Conservation (phyloP, 371 early-diverging fungal genomes). For the Gilbertella persicaria region DNA sequence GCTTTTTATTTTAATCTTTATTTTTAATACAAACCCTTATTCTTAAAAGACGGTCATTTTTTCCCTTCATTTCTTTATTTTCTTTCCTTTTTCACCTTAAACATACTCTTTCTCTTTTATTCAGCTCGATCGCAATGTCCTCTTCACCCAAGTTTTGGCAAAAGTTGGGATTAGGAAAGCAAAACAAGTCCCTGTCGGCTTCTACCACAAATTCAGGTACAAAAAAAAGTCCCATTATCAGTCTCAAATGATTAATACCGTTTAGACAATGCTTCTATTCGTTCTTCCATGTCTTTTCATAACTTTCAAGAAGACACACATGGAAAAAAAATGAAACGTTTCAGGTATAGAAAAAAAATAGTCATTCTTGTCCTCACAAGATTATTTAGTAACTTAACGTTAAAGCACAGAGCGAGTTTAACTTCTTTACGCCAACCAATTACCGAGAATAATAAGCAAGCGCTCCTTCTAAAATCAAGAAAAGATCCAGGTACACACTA, state of each 20-base stretch:
- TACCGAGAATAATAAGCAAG: neutral
- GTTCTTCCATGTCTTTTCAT: conserved; percentile 8
- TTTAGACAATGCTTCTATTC: conserved; percentile 1
- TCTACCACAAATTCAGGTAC: conserved; percentile 7
- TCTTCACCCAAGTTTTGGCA: conserved; percentile 40
- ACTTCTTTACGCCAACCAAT: conserved; percentile 5
- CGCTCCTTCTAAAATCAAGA: conserved; percentile 4
- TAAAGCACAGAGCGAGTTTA: conserved; percentile 22
- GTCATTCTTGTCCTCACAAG: conserved; percentile 1
- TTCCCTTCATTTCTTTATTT: neutral
- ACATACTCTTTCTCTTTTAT: neutral
- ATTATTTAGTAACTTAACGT: conserved; percentile 4
- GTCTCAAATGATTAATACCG: neutral
- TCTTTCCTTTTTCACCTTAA: neutral
- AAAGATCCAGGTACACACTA: conserved; percentile 19
- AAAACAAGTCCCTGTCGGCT: conserved; percentile 19
- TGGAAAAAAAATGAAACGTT: conserved; percentile 25
- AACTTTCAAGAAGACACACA: conserved; percentile 2
- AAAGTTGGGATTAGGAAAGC: conserved; percentile 41
- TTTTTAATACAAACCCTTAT: neutral
- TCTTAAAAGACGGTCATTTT: conserved; percentile 1
- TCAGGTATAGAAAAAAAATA: conserved; percentile 15
- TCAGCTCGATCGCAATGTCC: conserved; percentile 8
- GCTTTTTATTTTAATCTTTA: neutral
- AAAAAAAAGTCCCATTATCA: neutral